Evolutionary conservation across 306 rosid genomes (phyloP).

Genomic region (Sophora flavescens): DNA sequence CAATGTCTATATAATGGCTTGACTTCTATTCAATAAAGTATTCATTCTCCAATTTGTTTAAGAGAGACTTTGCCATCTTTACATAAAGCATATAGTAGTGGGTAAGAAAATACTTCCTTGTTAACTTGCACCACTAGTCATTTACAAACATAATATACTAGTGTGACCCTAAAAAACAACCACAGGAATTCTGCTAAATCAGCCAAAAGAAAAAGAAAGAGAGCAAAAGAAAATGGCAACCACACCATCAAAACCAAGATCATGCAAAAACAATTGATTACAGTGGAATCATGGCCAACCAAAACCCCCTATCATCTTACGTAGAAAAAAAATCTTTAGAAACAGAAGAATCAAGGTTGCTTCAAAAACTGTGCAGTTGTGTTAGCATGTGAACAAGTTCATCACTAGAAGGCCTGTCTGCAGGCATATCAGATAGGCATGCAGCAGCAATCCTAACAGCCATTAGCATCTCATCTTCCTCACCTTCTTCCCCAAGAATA

Average conservation of each 20-base stretch:
- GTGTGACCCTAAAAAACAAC: slow-evolving; percentile 27
- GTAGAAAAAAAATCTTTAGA: slow-evolving; percentile 40
- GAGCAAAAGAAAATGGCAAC: slow-evolving; percentile 24
- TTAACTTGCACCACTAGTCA: slow-evolving; percentile 32
- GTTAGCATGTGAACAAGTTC: slow-evolving; percentile 99
- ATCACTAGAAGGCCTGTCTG: slow-evolving; percentile 95
- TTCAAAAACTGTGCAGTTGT: slow-evolving; percentile 94
- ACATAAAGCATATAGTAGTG: not conserved
- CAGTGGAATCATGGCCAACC: slow-evolving; percentile 45
- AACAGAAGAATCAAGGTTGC: slow-evolving; percentile 41
- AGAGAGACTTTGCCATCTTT: no score
- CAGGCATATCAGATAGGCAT: slow-evolving; percentile 88
- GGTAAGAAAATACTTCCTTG: slow-evolving; percentile 22
- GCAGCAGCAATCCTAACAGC: slow-evolving; percentile 93
- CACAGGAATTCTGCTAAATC: slow-evolving; percentile 38
- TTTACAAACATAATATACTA: slow-evolving; percentile 47
- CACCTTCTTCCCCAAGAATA: slow-evolving; percentile 84
- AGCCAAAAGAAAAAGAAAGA: not conserved
- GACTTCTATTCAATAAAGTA: no score
- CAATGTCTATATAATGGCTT: no score
- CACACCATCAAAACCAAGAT: slow-evolving; percentile 45
- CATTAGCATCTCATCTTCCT: slow-evolving; percentile 98
- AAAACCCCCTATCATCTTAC: slow-evolving; percentile 37
- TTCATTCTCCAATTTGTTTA: no score
- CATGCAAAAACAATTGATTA: slow-evolving; percentile 45